Base-by-base conservation (phyloP, 2,329 filamentous ascomycete genomes). In the Diplocarpon rosae region DNA sequence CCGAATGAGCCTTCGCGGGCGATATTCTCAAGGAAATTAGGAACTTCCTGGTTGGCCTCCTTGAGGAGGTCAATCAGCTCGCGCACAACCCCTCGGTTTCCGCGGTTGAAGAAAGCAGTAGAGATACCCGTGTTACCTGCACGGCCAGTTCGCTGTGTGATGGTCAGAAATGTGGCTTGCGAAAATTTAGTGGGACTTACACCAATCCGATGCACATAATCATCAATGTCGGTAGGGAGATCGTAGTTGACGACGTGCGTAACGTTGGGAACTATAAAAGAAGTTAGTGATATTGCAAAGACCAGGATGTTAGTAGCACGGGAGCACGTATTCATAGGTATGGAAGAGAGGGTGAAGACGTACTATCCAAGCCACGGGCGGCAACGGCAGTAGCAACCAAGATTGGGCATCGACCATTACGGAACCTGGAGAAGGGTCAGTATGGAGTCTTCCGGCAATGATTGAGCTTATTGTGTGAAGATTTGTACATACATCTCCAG, bases 91-190 rank as follows among this genome's bases (percentile, higher is more conserved):
- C 92, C 92, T 60, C 92, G 87, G 76, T 98, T 98, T 62, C 90
- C 90, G 63, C 92, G 90, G 78, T 98, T 98, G 83, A 98, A 96
- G 77, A 98, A 98, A 46, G 92, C 92, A 58, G 92, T 98, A 5
- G 92, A 86, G 56, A 95, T 82, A 83, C 92, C 92, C 60, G 90
- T 96, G 75, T 98, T 98, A 67, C 92, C 92, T 55, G 92, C 92
- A 87, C 92, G 92, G 64, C 92, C 92, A 54, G 92, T 98, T 90
- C 92, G 92, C 33, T 35, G 14, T 15, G 5, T 5, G 11, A 14
- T 16, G 11, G 33, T 35, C 15, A 35, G 33, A 12, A 32, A 14
- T 3, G 11, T 32, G 11, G 29, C 29, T 30, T 8, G 8, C 7
- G 32, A 34, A 17, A 35, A 10, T 15, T 9, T 11, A 35, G 33